Base-by-base conservation (phyloP, 75 land plant species). In the Cunninghamia lanceolata region DNA sequence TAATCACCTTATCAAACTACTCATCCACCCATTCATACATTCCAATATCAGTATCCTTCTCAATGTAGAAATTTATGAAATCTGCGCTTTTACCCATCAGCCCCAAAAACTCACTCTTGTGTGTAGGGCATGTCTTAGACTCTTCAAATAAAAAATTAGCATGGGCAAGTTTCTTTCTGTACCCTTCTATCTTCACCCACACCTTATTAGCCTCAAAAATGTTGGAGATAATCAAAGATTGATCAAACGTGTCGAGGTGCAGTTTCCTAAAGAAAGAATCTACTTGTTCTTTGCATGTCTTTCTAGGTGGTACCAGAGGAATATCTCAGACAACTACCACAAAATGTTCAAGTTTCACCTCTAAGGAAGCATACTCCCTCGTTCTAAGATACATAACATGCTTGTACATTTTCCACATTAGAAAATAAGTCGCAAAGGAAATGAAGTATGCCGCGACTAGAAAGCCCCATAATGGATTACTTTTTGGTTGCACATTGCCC, bases 181-280 rank as follows among this genome's bases (percentile, higher is more conserved):
- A 93, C 8, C 85, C 89, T 86, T 95, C 92, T 82, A 96, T 80
- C 87, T 94, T 88, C 46, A 84, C 68, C 93, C 93, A 95, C 3
- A 94, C 66, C 87, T 95, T 94, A 73, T 85, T 85, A 16, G 86
- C 93, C 96, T 96, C 73, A 47, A 88, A 88, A 82, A 93, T 86
- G 85, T 94, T 87, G 3, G 95, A 91, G 77, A 95, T 89, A 14
- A 95, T 85, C 87, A 96, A 38, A 81, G 95, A 96, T 56, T 84
- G 89, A 87, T 95, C 97, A 56, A 94, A 98, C 28, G 93, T 91
- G 25, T 93, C 93, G 1, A 98, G 99, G 86, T 98, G 94, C 7
- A 98, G 87, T 16, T 89, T 52, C 84, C 89, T 90, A 85, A 98
- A 96, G 87, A 90, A 98, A 0, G 92, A 80, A 80, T 98, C 95